Evolutionary conservation across 2,329 filamentous ascomycete genomes (phyloP), one percentile per base, ranked within the genome.

Genomic region (Cladophialophora bantiana): DNA sequence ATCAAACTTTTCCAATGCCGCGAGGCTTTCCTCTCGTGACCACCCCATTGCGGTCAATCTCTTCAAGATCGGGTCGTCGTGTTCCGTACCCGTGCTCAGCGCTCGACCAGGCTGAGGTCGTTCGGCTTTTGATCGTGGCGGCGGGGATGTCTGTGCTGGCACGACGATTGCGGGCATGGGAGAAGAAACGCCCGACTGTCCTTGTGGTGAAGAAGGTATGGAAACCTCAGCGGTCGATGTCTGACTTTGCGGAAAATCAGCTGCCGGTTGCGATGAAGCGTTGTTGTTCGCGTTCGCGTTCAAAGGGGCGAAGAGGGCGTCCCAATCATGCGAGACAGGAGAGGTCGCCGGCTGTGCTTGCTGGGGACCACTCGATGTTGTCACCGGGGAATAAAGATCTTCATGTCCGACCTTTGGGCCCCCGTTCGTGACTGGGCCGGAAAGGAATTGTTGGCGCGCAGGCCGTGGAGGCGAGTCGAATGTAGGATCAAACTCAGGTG

Each of bases 61-160:
- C 83, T 96, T 96, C 72, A 98, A 81, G 64, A 96, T 94, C 7
- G 93, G 91, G 76, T 98, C 94, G 75, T 98, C 94, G 74, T 96
- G 92, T 74, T 90, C 90, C 3, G 90, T 90, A 20, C 89, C 88
- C 60, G 88, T 86, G 53, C 88, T 90, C 59, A 94, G 81, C 5
- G 91, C 90, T 4, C 90, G 68, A 62, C 68, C 70, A 70, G 54
- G 69, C 55, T 71, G 68, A 58, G 72, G 75, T 70, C 68, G 72
- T 57, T 71, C 67, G 7, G 70, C 61, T 53, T 63, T 70, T 15
- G 66, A 50, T 20, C 36, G 56, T 31, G 63, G 50, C 9, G 38
- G 32, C 1, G 54, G 34, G n/a, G 64, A 59, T 20, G 50, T 40
- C 32, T 35, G 35, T 35, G 65, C 40, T 18, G 65, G 59, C 2